These are phyloP conservation scores for Protomyces gravidus DNA, from an alignment of 1,139 yeast genomes.

Conservation along the genomic window DNA sequence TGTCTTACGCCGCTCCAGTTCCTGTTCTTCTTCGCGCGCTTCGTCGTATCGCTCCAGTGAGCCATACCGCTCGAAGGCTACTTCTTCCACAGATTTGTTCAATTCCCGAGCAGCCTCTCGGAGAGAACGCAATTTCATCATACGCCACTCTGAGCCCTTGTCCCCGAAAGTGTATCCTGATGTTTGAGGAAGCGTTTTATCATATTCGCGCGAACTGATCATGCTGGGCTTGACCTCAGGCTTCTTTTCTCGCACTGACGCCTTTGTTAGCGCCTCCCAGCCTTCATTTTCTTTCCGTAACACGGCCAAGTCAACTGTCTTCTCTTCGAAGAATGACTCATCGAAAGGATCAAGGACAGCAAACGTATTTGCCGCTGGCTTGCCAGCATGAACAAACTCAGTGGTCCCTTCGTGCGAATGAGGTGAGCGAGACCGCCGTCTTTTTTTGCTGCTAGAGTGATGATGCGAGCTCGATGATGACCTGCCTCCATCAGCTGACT, in stretches of 20 bases:
- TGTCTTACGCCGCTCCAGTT: conserved; percentile 36
- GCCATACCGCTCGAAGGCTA: conserved; percentile 39
- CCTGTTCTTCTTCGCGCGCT: conserved; percentile 40
- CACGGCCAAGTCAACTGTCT: not conserved
- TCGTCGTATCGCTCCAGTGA: conserved; percentile 37
- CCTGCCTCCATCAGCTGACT: not conserved
- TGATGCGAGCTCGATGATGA: not conserved
- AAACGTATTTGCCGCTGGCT: not conserved
- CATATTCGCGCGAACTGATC: not conserved
- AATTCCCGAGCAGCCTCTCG: conserved; percentile 33
- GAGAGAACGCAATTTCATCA: conserved; percentile 39
- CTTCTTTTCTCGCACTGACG: conserved; percentile 6
- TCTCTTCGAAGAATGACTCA: conserved; percentile 19
- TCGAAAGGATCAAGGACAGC: conserved; percentile 11
- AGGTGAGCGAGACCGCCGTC: not conserved
- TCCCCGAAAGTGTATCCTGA: conserved; percentile 38
- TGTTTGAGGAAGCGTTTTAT: not conserved
- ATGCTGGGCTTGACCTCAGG: not conserved
- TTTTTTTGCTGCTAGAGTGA: not conserved
- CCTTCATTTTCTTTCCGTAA: conserved; percentile 1
- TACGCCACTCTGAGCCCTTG: conserved; percentile 42
- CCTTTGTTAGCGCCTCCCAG: conserved; percentile 1
- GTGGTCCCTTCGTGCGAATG: conserved; percentile 2
- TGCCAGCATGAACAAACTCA: not conserved
- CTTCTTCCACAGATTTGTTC: conserved; percentile 34